These are phyloP conservation scores for Calonectria honghensis DNA, from an alignment of 2,329 filamentous ascomycete genomes.

Conservation along the genomic window DNA sequence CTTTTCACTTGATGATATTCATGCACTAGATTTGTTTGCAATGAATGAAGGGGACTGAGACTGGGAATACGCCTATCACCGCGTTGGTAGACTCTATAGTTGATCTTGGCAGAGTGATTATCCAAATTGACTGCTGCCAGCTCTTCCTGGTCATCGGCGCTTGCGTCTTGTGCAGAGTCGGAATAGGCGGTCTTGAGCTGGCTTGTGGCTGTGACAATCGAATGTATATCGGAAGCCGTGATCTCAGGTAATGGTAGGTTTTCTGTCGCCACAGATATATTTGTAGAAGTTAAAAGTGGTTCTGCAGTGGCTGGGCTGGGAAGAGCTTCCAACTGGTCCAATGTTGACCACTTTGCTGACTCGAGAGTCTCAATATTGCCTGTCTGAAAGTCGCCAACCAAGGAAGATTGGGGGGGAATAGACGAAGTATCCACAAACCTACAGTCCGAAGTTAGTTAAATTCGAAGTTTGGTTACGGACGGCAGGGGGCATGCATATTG, in stretches of 20 bases:
- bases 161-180: not conserved
- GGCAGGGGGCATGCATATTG: not conserved
- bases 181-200: not conserved
- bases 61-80: no score
- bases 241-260: not conserved
- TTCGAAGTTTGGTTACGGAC: no score
- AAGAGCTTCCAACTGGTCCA: not conserved
- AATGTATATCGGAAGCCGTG: not conserved
- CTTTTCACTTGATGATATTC: not conserved
- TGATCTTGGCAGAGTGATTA: no score
- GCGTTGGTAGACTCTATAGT: no score
- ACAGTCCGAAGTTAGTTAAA: not conserved
- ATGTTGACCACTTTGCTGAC: slow-evolving; percentile 3
- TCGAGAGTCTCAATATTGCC: not conserved
- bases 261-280: not conserved
- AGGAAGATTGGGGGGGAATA: not conserved
- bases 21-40: no score
- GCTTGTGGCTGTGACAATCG: not conserved
- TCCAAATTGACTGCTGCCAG: no score
- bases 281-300: not conserved
- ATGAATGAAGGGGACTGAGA: not conserved
- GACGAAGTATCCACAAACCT: not conserved
- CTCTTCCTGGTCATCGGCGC: not conserved
- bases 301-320: not conserved
- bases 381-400: not conserved